Base-by-base conservation (phyloP, 2,329 filamentous ascomycete species). In the Phoma herbarum region DNA sequence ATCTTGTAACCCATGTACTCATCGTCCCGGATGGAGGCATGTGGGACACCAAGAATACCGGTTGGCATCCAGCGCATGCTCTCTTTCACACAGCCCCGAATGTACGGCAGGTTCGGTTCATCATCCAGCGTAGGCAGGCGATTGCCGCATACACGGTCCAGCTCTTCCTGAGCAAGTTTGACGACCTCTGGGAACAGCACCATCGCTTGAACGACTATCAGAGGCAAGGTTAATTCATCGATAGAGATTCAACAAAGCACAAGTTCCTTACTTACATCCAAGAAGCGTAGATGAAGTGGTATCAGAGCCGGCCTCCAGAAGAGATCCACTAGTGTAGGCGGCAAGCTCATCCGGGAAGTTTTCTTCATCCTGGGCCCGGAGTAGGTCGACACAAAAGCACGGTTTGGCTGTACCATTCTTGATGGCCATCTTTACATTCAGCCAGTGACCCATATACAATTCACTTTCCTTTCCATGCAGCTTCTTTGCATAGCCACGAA, bases 381-480 rank as follows among this genome's bases (percentile, higher is more conserved):
- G 59, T 4, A 74, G 25, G 23, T 69, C 69, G 2, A 69, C 46
- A 42, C 65, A 68, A 47, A 74, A 69, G 44, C 69, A 70, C 1
- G 70, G 69, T 51, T 52, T 61, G 12, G 52, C 43, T 1, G 56
- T 54, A 3, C 60, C 61, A 7, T 54, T 33, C 18, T 59, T 35
- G 23, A 60, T 55, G 4, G n/a, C 46, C 14, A 41, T 51, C 50
- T 74, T 74, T 1, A 64, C 64, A 1, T 60, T 45, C 16, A 71
- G 35, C 65, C 67, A 74, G 48, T 71, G 67, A 9, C 61, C 46
- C 0, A 66, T 39, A 22, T 71, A 74, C 3, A 72, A 55, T 5
- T 60, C 70, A n/a, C 75, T 77, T 59, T 85, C 83, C 2, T 72
- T 68, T 33, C 70, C 58, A 52, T 85, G 82, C 0, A 83, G 62